Evolutionary conservation across 257 asterid genomes (phyloP), one percentile per base, ranked within the genome.

Genomic region (Solanum bulbocastanum): DNA sequence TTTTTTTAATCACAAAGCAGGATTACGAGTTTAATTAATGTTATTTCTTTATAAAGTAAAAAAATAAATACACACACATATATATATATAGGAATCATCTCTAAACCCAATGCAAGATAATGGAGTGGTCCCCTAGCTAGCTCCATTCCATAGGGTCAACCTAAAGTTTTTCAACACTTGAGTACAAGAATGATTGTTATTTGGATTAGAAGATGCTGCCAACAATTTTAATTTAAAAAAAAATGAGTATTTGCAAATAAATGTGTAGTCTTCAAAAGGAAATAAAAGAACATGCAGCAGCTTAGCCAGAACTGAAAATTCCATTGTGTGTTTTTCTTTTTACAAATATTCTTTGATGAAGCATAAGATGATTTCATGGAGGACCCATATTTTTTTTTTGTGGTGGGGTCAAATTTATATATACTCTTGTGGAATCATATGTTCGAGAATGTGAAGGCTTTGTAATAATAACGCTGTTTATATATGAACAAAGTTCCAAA

Each of bases 161-260:
- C 42, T 82, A 82, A 82, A 82, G 86, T 82, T 82, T 82, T 32
- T 82, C 86, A 49, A 49, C 69, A 82, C 86, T 82, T 18, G 86
- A 82, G 86, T 82, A 49, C 44, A 82, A 49, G 32, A 82, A 82
- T 49, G 86, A 82, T 49, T 74, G 83, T 74, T 49, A 49, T 30
- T 46, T 46, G 40, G 69, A 49, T 82, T 46, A 39, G 37, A 30
- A 46, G 69, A 46, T 82, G 85, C 69, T 49, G 42, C 71, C 71
- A 62, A 62, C 9, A 56, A 5, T 0, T 6, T 56, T 56, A 20
- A 20, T 8, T 58, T 58, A 0, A 1, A 8, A 60, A 60, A 22
- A 23, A 60, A 23, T 1, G 30, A 60, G 46, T 36, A 39, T 37
- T 15, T 44, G 69, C 10, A 27, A 30, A 46, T 81, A 81, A 81